Base-by-base conservation (phyloP, 768 basidiomycete species). In the Punctularia strigosozonata region DNA sequence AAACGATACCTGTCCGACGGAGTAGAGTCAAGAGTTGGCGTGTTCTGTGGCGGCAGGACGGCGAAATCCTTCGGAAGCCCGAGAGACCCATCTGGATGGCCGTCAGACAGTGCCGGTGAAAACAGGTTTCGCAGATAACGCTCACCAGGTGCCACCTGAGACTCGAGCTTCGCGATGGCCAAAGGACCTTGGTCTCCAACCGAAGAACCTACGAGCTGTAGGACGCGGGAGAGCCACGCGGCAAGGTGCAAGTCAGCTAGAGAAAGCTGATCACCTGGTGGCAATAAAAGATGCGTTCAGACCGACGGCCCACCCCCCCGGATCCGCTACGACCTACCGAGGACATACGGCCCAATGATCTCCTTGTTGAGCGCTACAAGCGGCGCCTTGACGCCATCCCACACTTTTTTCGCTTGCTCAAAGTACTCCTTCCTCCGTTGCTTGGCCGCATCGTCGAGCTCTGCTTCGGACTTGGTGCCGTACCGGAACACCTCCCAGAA, bases 261-360 rank as follows among this genome's bases (percentile, higher is more conserved):
- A 5, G 80, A 86, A 48, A 88, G 55, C 46, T 91, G 86, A 50
- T 91, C 87, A 14, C 88, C 88, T 84, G 24, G n/a, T n/a, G n/a
- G n/a, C 6, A 6, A 30, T 32, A n/a, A n/a, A 25, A 32, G 26
- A 36, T n/a, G 31, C 17, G 10, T 24, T 17, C 19, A 22, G 23
- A 15, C 14, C 20, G 6, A 8, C 25, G 13, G 23, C 33, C 19
- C 8, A 21, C 34, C 17, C 14, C 10, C 13, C n/a, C 6, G 31
- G 22, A 5, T 15, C 7, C 7, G 31, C n/a, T 17, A 32, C 25
- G 30, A 52, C 70, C 37, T 51, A 81, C 82, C 83, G 18, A 82
- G 69, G 10, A 65, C 56, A 50, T 65, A 82, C 4, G 80, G 80
- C 2, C 77, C 78, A 19, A 71, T 65, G 24, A 83, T 65, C 44